A percentile compares a stretch with the other conserved stretches of the same genome.
phyloP scores from a whole-genome alignment of 2,329 filamentous ascomycete genomes.

The Ustulina deusta region DNA sequence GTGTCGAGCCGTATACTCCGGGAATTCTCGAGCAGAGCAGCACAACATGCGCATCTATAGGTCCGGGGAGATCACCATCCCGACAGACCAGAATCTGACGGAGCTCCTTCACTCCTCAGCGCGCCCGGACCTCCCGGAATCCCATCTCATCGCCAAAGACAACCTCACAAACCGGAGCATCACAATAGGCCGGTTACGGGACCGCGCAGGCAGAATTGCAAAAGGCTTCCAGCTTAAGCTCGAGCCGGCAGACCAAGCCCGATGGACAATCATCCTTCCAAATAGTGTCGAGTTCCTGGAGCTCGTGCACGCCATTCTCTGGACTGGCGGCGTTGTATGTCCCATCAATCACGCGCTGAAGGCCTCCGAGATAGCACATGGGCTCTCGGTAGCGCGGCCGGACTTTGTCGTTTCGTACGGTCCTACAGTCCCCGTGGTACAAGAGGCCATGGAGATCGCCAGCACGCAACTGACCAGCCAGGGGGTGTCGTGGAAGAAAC shows the following conservation, averaged over 20 bases:
- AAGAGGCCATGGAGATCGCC: constrained; percentile 53
- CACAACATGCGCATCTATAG: constrained; percentile 53
- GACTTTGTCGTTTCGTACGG: constrained; percentile 57
- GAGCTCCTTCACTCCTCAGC: constrained; percentile 57
- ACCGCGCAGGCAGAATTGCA: constrained; percentile 56
- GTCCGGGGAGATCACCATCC: constrained; percentile 51
- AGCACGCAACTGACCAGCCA: constrained; percentile 43
- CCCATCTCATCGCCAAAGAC: constrained; percentile 58
- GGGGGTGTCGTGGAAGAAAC: constrained; percentile 51
- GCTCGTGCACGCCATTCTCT: constrained; percentile 56
- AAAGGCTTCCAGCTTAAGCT: constrained; percentile 53
- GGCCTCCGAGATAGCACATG: constrained; percentile 56
- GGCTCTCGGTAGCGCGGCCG: constrained; percentile 56
- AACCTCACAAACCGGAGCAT: constrained; percentile 59
- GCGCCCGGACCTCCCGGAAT: constrained; percentile 52
- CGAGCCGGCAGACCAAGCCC: constrained; percentile 52
- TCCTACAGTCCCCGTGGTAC: constrained; percentile 46
- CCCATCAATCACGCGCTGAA: constrained; percentile 57
- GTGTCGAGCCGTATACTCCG: background rate
- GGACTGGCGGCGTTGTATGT: constrained; percentile 56
- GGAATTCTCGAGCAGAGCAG: background rate
- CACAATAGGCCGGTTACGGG: constrained; percentile 57
- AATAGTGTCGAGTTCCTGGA: constrained; percentile 61
- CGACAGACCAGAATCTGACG: constrained; percentile 57
- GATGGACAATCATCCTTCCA: constrained; percentile 59